Conservation (phyloP, 345 rosid species). For the Acer campestre region DNA sequence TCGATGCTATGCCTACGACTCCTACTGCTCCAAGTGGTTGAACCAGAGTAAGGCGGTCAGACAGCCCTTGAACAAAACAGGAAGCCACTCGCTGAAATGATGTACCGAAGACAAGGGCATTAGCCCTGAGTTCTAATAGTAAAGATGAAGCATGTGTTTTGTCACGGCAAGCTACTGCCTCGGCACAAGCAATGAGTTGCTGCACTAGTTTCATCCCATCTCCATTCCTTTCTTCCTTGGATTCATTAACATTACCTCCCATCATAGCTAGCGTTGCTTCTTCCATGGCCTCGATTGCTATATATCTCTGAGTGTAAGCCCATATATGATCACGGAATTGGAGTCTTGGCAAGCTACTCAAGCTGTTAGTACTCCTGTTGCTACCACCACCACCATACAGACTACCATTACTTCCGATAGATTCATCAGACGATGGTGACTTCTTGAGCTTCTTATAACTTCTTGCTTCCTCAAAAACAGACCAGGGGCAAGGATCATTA, state of each 20-base stretch:
- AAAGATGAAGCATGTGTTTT: slow-evolving; percentile 45
- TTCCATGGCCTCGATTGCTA: slow-evolving; percentile 51
- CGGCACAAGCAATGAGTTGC: slow-evolving; percentile 55
- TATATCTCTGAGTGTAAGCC: slow-evolving; percentile 43
- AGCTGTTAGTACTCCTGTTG: slow-evolving; percentile 15
- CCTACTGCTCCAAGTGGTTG: slow-evolving; percentile 43
- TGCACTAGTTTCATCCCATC: slow-evolving; percentile 51
- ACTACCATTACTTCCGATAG: not conserved
- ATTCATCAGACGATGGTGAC: slow-evolving; percentile 11
- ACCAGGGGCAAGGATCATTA: not conserved
- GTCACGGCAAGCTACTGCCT: slow-evolving; percentile 64
- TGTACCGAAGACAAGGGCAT: slow-evolving; percentile 47
- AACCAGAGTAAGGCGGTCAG: slow-evolving; percentile 44
- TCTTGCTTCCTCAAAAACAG: slow-evolving; percentile 21
- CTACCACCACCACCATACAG: not conserved
- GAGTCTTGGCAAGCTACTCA: slow-evolving; percentile 28
- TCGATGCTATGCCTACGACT: slow-evolving; percentile 9
- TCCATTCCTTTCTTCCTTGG: slow-evolving; percentile 22
- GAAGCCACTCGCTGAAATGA: slow-evolving; percentile 55
- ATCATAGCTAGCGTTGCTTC: slow-evolving; percentile 37
- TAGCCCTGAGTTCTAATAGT: slow-evolving; percentile 40
- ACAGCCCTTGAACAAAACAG: slow-evolving; percentile 51
- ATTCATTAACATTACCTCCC: slow-evolving; percentile 21
- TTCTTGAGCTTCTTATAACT: slow-evolving; percentile 33
- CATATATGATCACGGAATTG: slow-evolving; percentile 49